Evolutionary conservation across 1,284 basidiomycete genomes (phyloP).

Genomic region (Cryptococcus amylolentus): DNA sequence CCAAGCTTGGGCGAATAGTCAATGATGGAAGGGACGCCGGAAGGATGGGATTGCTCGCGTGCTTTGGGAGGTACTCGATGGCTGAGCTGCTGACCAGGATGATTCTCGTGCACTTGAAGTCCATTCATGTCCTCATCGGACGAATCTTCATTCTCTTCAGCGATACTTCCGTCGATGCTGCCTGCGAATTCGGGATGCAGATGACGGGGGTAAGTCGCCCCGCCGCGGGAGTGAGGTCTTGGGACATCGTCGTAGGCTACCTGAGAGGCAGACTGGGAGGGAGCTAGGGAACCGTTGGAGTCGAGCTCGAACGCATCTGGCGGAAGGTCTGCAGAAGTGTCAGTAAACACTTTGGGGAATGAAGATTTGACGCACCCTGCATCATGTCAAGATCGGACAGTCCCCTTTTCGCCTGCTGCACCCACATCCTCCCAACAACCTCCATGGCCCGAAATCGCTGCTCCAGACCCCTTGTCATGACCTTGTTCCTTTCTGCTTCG

Average conservation of each 20-base stretch:
- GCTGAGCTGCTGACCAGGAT: constrained; percentile 15
- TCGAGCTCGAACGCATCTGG: constrained; percentile 47
- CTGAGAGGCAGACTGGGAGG: constrained; percentile 50
- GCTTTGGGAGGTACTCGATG: constrained; percentile 3
- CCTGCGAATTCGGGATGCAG: constrained; percentile 21
- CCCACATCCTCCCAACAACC: constrained; percentile 49
- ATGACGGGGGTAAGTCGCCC: constrained; percentile 18
- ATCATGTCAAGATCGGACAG: constrained; percentile 43
- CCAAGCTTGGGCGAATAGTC: constrained; percentile 17
- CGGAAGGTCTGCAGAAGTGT: constrained; percentile 23
- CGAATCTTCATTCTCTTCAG: constrained; percentile 47
- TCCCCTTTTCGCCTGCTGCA: constrained; percentile 43
- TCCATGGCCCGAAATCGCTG: constrained; percentile 50
- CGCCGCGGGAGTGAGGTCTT: constrained; percentile 6
- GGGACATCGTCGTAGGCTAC: constrained; percentile 38
- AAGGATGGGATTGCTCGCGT: constrained; percentile 18
- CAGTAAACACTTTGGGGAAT: not conserved
- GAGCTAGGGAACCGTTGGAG: constrained; percentile 50
- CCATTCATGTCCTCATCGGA: constrained; percentile 32
- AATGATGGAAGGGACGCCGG: constrained; percentile 34
- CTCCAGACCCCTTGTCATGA: constrained; percentile 48
- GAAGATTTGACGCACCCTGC: constrained; percentile 25
- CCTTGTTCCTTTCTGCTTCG: constrained; percentile 48
- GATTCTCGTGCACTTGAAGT: constrained; percentile 47
- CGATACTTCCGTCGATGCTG: constrained; percentile 44